A percentile compares a stretch with the other conserved stretches of the same genome.
phyloP scores from a whole-genome alignment of 345 rosid genomes.

The Microcos paniculata region DNA sequence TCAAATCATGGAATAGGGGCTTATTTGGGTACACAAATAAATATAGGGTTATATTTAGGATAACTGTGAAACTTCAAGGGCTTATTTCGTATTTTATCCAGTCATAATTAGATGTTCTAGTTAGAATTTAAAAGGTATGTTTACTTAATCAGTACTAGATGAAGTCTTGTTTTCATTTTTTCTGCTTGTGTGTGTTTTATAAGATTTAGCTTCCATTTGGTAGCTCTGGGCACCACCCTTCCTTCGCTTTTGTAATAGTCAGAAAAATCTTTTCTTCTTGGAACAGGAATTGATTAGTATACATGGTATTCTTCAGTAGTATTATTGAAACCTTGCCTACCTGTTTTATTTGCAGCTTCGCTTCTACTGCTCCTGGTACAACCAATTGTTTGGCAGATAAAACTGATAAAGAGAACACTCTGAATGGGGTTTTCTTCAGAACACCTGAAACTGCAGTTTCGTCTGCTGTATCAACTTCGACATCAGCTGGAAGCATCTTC shows the following conservation, averaged over 20 bases:
- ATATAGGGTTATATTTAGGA: too few relatives aligned
- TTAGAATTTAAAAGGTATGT: too few relatives aligned
- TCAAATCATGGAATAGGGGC: too few relatives aligned
- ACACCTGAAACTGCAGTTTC: conserved; percentile 28
- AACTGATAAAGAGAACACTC: conserved; percentile 27
- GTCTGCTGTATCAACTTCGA: conserved; percentile 37
- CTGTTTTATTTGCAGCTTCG: conserved; percentile 46
- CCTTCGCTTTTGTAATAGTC: neutral
- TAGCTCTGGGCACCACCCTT: too few relatives aligned
- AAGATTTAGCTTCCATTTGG: too few relatives aligned
- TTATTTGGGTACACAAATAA: too few relatives aligned
- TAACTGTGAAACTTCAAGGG: too few relatives aligned
- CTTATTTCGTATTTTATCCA: too few relatives aligned
- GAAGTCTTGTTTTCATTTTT: too few relatives aligned
- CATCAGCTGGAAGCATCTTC: conserved; percentile 40
- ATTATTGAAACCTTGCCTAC: neutral
- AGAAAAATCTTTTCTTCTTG: neutral
- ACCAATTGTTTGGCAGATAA: conserved; percentile 42
- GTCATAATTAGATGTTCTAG: too few relatives aligned
- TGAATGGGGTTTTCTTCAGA: conserved; percentile 25
- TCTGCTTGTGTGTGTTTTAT: too few relatives aligned
- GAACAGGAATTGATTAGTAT: neutral
- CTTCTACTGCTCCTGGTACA: conserved; percentile 30
- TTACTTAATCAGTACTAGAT: too few relatives aligned
- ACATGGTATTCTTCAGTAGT: neutral